Base-by-base conservation (phyloP, 352 stramenopile species). In the Phytopythium kandeliae region DNA sequence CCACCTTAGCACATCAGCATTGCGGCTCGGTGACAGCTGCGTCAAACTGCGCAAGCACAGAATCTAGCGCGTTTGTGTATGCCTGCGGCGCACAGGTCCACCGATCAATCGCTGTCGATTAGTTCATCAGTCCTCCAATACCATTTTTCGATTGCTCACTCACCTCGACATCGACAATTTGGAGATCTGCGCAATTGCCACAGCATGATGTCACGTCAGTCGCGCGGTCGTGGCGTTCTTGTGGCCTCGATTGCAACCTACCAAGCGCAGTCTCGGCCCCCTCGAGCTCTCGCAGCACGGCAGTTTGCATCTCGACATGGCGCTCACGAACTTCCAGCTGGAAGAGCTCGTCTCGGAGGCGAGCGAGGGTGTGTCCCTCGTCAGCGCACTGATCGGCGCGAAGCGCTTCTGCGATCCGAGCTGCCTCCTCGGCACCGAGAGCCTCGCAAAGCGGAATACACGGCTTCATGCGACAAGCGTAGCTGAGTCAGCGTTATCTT, bases 271-370 rank as follows among this genome's bases (percentile, higher is more conserved):
- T 61, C 4, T 83, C 62, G 12, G 53, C 57, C 0, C 54, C 58
- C 26, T 75, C 56, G 2, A 84, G 55, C 16, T 80, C 71, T 21
- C 60, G 37, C 19, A 86, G 36, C 31, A 74, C 46, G 1, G 61
- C 53, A 0, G 70, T 65, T 47, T 69, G 69, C 38, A 74, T 53
- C 4, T 58, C 51, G 0, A 68, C 65, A 54, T 69, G 69, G 11
- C 68, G 62, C 35, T 82, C 65, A 24, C 74, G 74, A 11, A 84
- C 70, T 17, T 74, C 67, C 7, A 86, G 38, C n/a, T 80, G 62
- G 44, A 86, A 82, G 7, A 86, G 36, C 13, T 86, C 69, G 8
- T 62, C 49, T 6, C 70, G 71, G 1, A 86, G 57, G 26, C 57
- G 50, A 59, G 30, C 69, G 11, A 65, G 48, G 1, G 58, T 40